Conservation (phyloP, 192 early-diverging fungal species). For the Entomortierella parvispora region DNA sequence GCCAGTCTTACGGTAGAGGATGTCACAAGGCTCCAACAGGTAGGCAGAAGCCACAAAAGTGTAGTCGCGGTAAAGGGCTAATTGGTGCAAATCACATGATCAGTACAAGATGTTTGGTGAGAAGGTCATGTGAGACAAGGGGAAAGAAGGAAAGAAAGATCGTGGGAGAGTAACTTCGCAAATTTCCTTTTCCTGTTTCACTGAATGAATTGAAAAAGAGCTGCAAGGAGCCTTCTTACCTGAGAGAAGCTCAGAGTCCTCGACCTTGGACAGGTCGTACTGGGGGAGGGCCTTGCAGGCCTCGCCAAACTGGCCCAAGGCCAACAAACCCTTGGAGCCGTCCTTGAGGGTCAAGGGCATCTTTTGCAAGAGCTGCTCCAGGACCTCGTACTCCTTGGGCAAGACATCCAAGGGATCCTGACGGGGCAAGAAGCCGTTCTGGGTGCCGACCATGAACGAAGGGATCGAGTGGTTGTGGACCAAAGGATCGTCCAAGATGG, state of each 20-base stretch:
- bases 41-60: slow-evolving; percentile 90
- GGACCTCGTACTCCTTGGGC: slow-evolving; percentile 72
- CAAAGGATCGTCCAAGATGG: slow-evolving; percentile 55
- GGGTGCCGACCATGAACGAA: slow-evolving; percentile 65
- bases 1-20: slow-evolving; percentile 72
- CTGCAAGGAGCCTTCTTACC: slow-evolving; percentile 48
- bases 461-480: slow-evolving; percentile 57
- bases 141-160: slow-evolving; percentile 7
- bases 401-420: slow-evolving; percentile 77
- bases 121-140: neutral
- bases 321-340: slow-evolving; percentile 78
- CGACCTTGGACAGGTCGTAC: slow-evolving; percentile 77
- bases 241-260: slow-evolving; percentile 77
- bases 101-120: neutral
- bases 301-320: slow-evolving; percentile 81
- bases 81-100: neutral
- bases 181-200: neutral
- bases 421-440: slow-evolving; percentile 68
- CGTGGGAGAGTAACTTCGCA: slow-evolving; percentile 7
- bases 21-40: slow-evolving; percentile 90
- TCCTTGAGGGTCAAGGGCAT: slow-evolving; percentile 81
- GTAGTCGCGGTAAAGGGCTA: slow-evolving; percentile 87
- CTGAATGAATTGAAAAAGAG: neutral
- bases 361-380: slow-evolving; percentile 77
- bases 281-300: slow-evolving; percentile 76